phyloP scores from a whole-genome alignment of 768 basidiomycete species.

The Trametes meyenii region DNA sequence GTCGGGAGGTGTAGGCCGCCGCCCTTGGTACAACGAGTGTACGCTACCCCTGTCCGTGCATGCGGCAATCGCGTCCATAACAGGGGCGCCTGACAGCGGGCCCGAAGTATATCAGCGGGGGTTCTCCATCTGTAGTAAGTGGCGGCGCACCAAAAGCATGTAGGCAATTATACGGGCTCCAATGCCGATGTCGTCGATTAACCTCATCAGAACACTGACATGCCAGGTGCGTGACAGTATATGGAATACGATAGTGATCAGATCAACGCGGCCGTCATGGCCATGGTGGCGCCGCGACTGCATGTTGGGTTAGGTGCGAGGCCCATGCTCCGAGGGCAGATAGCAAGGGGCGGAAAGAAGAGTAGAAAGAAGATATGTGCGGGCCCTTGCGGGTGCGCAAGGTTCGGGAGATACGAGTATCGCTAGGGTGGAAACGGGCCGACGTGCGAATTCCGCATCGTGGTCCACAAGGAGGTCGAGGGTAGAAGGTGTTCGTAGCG shows the following conservation, averaged over 20 bases:
- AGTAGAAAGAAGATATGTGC: neutral
- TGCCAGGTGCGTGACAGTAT: conserved; percentile 7
- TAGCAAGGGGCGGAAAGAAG: neutral
- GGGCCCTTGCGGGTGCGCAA: neutral
- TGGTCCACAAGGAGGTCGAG: neutral
- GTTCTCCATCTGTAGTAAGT: neutral
- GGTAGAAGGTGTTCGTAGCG: neutral
- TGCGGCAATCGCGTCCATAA: neutral
- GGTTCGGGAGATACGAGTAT: conserved; percentile 5
- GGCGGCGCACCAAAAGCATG: neutral
- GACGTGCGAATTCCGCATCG: conserved; percentile 9
- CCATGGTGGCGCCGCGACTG: neutral
- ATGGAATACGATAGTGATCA: conserved; percentile 8
- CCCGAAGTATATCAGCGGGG: neutral
- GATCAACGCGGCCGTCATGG: neutral
- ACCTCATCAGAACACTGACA: conserved; percentile 14
- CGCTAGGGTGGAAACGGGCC: neutral
- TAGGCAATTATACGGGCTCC: neutral
- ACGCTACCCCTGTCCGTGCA: neutral
- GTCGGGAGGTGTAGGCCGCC: neutral
- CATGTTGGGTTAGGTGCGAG: too few species aligned
- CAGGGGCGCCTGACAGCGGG: neutral
- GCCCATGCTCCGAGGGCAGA: neutral
- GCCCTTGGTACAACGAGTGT: neutral
- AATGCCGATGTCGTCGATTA: conserved; percentile 6